These are phyloP conservation scores for Curvularia lunata DNA, from an alignment of 2,329 filamentous ascomycete genomes.

Conservation along the genomic window DNA sequence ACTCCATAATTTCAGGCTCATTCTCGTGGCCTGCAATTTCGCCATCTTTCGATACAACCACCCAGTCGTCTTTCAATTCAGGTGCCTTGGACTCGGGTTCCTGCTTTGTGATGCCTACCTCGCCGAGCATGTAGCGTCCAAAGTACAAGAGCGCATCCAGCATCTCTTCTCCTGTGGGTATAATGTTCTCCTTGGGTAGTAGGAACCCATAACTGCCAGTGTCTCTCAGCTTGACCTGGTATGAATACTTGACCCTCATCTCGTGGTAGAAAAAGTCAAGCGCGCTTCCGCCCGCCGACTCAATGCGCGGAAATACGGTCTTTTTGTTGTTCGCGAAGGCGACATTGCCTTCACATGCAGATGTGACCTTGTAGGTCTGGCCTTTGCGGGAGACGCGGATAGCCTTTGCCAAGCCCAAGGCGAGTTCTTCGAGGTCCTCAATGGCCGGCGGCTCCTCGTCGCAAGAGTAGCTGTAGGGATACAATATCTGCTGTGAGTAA, in stretches of 20 bases:
- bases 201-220: constrained; percentile 94
- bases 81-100: neutral
- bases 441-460: constrained; percentile 76
- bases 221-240: constrained; percentile 93
- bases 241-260: constrained; percentile 79
- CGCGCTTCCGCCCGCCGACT: constrained; percentile 80
- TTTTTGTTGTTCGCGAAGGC: constrained; percentile 45
- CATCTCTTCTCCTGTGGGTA: constrained; percentile 87
- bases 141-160: constrained; percentile 84
- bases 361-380: constrained; percentile 69
- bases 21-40: neutral
- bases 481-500: constrained; percentile 93
- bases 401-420: constrained; percentile 83
- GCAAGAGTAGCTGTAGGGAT: constrained; percentile 90
- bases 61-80: neutral
- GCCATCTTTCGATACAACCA: neutral
- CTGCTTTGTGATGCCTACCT: constrained; percentile 41
- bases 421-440: constrained; percentile 91
- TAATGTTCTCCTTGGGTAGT: constrained; percentile 82
- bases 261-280: constrained; percentile 97
- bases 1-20: constrained; percentile 10
- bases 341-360: constrained; percentile 84
- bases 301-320: constrained; percentile 62
- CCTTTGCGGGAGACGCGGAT: constrained; percentile 82
- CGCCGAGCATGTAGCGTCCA: constrained; percentile 73